These are phyloP conservation scores for Neonectria ditissima DNA, from an alignment of 2,329 filamentous ascomycete genomes.

Conservation along the genomic window DNA sequence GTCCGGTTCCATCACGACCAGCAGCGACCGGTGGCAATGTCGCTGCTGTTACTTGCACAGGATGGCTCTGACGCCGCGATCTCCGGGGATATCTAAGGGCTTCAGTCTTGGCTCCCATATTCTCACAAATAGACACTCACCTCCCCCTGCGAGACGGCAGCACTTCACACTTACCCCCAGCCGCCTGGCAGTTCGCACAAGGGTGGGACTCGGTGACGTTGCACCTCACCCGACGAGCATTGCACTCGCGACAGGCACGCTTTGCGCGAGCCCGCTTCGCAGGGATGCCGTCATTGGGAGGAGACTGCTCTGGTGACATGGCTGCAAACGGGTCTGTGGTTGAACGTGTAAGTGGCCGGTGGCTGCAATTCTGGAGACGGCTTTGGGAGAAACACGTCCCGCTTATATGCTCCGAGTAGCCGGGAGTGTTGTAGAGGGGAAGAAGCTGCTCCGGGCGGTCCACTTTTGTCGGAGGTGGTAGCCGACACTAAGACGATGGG, in stretches of 20 bases:
- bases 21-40: not conserved
- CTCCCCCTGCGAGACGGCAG: conserved; percentile 50
- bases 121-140: conserved; percentile 29
- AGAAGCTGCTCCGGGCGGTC: conserved; percentile 8
- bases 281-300: conserved; percentile 14
- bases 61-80: conserved; percentile 30
- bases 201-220: conserved; percentile 51
- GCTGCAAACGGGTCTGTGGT: not conserved
- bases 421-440: conserved; percentile 11
- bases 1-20: not conserved
- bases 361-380: conserved; percentile 7
- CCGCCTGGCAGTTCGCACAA: conserved; percentile 48
- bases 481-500: conserved; percentile 12
- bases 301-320: conserved; percentile 24
- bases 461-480: conserved; percentile 24
- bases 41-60: not conserved
- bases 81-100: conserved; percentile 41
- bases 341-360: conserved; percentile 16
- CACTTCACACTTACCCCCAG: conserved; percentile 47
- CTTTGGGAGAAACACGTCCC: not conserved
- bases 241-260: conserved; percentile 52
- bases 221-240: conserved; percentile 51
- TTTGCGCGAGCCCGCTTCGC: conserved; percentile 52
- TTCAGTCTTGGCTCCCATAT: too few relatives aligned
- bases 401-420: conserved; percentile 32